Evolutionary conservation across 805 yeast genomes (phyloP).

Genomic region (Metschnikowia vanudenii): DNA sequence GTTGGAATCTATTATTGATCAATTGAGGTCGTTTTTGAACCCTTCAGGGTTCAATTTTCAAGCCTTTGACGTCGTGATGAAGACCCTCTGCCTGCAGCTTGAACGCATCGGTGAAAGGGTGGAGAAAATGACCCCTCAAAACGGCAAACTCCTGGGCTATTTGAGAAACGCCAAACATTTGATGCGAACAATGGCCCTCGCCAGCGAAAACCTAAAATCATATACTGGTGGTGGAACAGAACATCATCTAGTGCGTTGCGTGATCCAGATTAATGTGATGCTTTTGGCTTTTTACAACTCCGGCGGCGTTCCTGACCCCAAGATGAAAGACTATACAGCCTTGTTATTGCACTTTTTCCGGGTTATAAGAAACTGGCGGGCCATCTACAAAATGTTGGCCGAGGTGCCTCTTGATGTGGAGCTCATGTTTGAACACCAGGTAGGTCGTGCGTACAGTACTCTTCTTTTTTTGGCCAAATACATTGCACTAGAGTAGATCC

Average conservation of each 20-base stretch:
- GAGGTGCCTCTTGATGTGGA: not conserved
- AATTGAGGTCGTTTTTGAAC: no score
- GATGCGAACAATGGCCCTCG: not conserved
- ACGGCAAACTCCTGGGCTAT: no score
- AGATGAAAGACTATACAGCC: not conserved
- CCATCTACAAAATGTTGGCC: not conserved
- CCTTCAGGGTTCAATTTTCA: no score
- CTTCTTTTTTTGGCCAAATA: no score
- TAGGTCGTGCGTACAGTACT: no score
- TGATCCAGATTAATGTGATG: slow-evolving; percentile 1
- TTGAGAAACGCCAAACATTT: not conserved
- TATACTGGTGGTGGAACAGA: not conserved
- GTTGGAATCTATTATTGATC: no score
- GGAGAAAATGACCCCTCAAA: no score
- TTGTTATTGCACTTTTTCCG: not conserved
- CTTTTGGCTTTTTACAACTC: slow-evolving; percentile 1
- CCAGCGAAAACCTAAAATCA: not conserved
- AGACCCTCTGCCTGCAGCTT: no score
- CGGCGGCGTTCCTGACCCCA: not conserved
- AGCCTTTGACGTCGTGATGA: no score
- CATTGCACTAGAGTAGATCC: no score
- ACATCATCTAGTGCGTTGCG: not conserved
- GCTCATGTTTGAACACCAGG: no score
- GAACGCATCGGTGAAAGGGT: no score
- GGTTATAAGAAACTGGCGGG: not conserved